phyloP scores from a whole-genome alignment of 2,329 filamentous ascomycete genomes.

The Tolypocladium tropicale region DNA sequence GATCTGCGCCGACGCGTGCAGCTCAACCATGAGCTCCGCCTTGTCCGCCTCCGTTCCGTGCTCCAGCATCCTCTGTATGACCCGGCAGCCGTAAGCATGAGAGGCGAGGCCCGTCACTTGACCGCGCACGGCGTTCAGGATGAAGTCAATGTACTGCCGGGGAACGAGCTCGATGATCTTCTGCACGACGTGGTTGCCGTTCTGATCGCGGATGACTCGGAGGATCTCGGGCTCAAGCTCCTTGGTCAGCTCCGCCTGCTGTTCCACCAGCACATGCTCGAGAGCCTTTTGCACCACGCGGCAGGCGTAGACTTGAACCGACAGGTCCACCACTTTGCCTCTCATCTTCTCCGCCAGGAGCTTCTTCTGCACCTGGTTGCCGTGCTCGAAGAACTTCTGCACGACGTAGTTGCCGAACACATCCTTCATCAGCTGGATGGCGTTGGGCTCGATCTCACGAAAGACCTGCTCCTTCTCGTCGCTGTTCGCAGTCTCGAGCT shows the following conservation, averaged over 20 bases:
- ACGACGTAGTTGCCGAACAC: conserved; percentile 98
- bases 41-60: conserved; percentile 64
- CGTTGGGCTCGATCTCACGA: conserved; percentile 74
- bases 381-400: conserved; percentile 95
- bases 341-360: conserved; percentile 79
- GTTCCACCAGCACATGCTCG: conserved; percentile 83
- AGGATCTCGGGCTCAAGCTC: conserved; percentile 72
- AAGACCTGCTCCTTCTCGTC: conserved; percentile 93
- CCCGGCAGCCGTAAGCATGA: conserved; percentile 81
- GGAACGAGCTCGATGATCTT: conserved; percentile 80
- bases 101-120: conserved; percentile 65
- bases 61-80: conserved; percentile 88
- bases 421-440: conserved; percentile 84
- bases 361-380: conserved; percentile 87
- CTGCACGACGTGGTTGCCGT: conserved; percentile 95
- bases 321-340: conserved; percentile 69
- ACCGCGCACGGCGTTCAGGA: conserved; percentile 69
- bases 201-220: conserved; percentile 72
- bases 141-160: conserved; percentile 69
- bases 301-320: conserved; percentile 85
- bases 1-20: conserved; percentile 59
- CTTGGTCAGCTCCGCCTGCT: conserved; percentile 73
- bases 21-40: conserved; percentile 62
- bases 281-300: conserved; percentile 94
- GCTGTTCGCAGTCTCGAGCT: conserved; percentile 84